These are phyloP conservation scores for Boletus semigastroideus DNA, from an alignment of 1,284 basidiomycete genomes.

Conservation along the genomic window DNA sequence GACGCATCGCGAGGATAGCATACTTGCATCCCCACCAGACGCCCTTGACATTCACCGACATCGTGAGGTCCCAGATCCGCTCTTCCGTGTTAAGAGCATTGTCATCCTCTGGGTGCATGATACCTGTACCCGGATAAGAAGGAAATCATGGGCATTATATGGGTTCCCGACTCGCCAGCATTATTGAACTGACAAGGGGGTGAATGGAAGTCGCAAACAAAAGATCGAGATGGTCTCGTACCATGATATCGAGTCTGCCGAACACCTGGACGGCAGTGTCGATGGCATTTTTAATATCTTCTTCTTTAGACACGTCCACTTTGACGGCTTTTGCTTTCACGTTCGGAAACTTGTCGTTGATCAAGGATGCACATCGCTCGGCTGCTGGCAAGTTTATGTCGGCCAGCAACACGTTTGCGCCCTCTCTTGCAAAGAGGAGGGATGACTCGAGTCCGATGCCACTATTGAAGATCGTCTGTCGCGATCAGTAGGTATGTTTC, in stretches of 20 bases:
- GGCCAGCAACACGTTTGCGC: constrained; percentile 82
- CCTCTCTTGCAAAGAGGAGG: constrained; percentile 90
- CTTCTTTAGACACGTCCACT: constrained; percentile 89
- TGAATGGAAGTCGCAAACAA: neutral
- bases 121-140: constrained; percentile 47
- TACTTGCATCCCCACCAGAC: constrained; percentile 99
- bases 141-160: neutral
- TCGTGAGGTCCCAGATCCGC: constrained; percentile 92
- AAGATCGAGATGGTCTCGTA: constrained; percentile 36
- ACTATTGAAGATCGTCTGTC: constrained; percentile 38
- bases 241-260: constrained; percentile 91
- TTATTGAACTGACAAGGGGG: constrained; percentile 73
- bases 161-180: constrained; percentile 52
- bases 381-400: constrained; percentile 85
- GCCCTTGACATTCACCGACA: constrained; percentile 95
- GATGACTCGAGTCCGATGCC: constrained; percentile 95
- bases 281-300: constrained; percentile 79
- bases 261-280: constrained; percentile 80
- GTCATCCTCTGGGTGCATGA: constrained; percentile 95
- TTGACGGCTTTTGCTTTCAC: constrained; percentile 72
- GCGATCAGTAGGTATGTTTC: neutral
- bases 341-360: constrained; percentile 67
- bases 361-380: constrained; percentile 66
- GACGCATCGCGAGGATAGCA: constrained; percentile 92
- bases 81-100: constrained; percentile 95